Evolutionary conservation across 345 rosid genomes (phyloP).

Genomic region (Syzygium jambos): DNA sequence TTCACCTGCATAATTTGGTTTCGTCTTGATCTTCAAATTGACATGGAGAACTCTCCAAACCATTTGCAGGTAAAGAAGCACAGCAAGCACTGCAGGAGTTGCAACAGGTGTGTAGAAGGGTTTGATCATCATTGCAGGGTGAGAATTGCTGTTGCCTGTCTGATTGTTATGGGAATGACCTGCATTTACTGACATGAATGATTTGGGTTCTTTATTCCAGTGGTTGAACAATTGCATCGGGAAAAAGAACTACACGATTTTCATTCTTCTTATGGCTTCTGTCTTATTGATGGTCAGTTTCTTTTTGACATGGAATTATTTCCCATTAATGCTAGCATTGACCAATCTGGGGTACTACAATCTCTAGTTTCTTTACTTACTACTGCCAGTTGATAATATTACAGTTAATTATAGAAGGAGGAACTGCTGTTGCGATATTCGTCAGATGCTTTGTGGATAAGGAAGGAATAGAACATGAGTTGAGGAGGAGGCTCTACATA

Average conservation of each 20-base stretch:
- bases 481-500: constrained; percentile 40
- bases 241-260: constrained; percentile 81
- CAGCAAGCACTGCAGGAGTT: constrained; percentile 94
- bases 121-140: constrained; percentile 99
- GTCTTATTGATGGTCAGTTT: constrained; percentile 77
- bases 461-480: constrained; percentile 73
- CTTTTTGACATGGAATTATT: background rate
- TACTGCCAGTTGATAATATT: background rate
- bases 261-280: constrained; percentile 73
- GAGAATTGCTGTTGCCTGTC: background rate
- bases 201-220: constrained; percentile 28
- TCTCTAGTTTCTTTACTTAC: background rate
- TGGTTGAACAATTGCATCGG: constrained; percentile 97
- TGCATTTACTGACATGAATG: background rate
- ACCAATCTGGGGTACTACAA: background rate
- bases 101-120: constrained; percentile 95
- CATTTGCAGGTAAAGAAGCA: constrained; percentile 64
- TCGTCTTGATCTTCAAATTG: background rate
- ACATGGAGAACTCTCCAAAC: background rate
- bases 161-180: background rate
- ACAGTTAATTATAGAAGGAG: constrained; percentile 88
- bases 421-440: constrained; percentile 79
- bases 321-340: background rate
- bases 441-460: constrained; percentile 83
- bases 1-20: background rate